Evolutionary conservation across 495 filamentous ascomycete genomes (phyloP).

Genomic region (Hyaloscypha finlandica): DNA sequence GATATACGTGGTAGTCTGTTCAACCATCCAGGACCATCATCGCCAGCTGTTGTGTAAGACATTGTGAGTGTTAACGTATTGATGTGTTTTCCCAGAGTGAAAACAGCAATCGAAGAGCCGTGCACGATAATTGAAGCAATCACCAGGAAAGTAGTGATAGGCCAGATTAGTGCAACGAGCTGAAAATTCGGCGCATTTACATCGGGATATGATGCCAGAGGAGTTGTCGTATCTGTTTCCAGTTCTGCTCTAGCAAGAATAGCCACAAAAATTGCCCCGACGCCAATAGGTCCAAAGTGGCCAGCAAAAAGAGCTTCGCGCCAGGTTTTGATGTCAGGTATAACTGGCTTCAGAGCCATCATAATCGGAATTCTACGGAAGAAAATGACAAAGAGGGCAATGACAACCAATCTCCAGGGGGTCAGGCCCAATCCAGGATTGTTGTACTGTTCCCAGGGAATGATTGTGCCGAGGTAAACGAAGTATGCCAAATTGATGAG

Average conservation of each 20-base stretch:
- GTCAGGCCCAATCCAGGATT: slow-evolving; percentile 65
- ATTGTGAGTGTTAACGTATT: slow-evolving; percentile 94
- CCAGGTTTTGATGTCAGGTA: slow-evolving; percentile 98
- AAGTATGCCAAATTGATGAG: slow-evolving; percentile 97
- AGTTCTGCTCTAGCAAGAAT: slow-evolving; percentile 90
- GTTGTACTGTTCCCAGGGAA: slow-evolving; percentile 92
- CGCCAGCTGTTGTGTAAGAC: slow-evolving; percentile 86
- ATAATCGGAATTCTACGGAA: slow-evolving; percentile 98
- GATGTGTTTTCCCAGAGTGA: slow-evolving; percentile 97
- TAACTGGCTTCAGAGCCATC: slow-evolving; percentile 86
- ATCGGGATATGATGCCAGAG: slow-evolving; percentile 61
- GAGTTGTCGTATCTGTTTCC: slow-evolving; percentile 72
- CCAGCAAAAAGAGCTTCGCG: slow-evolving; percentile 96
- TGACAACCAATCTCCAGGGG: slow-evolving; percentile 86
- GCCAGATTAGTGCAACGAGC: slow-evolving; percentile 87
- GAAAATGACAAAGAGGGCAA: slow-evolving; percentile 88
- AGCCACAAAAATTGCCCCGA: slow-evolving; percentile 94
- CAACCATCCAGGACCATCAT: slow-evolving; percentile 94
- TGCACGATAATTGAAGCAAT: slow-evolving; percentile 94
- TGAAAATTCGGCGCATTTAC: slow-evolving; percentile 57
- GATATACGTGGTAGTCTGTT: slow-evolving; percentile 87
- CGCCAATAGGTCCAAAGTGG: slow-evolving; percentile 97
- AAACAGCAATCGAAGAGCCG: slow-evolving; percentile 96
- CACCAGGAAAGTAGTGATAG: slow-evolving; percentile 91
- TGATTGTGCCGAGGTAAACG: slow-evolving; percentile 95